Percentiles rank a stretch among this genome's conserved stretches.
Evolutionary conservation across 352 stramenopile species (phyloP).

Genomic region (Pythium angustatum): DNA sequence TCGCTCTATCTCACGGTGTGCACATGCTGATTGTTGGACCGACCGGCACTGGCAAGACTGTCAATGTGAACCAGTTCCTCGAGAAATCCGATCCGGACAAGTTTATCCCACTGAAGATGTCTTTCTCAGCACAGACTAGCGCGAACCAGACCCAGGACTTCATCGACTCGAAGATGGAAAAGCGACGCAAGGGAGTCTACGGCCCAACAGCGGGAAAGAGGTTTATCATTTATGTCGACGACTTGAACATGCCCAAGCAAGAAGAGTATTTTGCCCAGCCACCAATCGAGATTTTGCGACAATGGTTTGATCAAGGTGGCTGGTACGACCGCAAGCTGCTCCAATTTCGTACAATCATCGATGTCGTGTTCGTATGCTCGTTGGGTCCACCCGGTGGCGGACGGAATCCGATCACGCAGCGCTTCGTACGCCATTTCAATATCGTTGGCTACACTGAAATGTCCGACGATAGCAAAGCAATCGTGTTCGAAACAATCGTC

Average conservation of each 20-base stretch:
- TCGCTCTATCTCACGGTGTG: conserved; percentile 76
- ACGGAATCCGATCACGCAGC: conserved; percentile 75
- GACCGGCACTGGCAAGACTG: conserved; percentile 94
- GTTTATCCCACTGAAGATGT: conserved; percentile 91
- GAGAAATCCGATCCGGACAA: conserved; percentile 86
- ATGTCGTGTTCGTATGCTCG: conserved; percentile 83
- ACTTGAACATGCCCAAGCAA: conserved; percentile 95
- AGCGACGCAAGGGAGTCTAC: conserved; percentile 92
- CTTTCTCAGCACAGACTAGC: conserved; percentile 92
- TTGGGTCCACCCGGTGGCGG: conserved; percentile 83
- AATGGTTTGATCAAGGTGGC: conserved; percentile 94
- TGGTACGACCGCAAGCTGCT: conserved; percentile 96
- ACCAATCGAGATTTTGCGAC: conserved; percentile 93
- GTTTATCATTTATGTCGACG: conserved; percentile 94
- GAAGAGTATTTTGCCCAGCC: conserved; percentile 95
- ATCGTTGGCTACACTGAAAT: conserved; percentile 87
- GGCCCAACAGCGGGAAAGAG: conserved; percentile 90
- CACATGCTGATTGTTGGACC: conserved; percentile 94
- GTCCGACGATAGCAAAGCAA: conserved; percentile 76
- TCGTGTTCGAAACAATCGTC: conserved; percentile 85
- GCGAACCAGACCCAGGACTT: conserved; percentile 93
- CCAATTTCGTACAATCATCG: conserved; percentile 90
- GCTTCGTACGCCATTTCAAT: conserved; percentile 85
- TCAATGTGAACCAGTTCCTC: conserved; percentile 93
- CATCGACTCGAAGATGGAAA: conserved; percentile 94